phyloP scores from a whole-genome alignment of 2,329 filamentous ascomycete genomes.

The Clarireedia homoeocarpa region DNA sequence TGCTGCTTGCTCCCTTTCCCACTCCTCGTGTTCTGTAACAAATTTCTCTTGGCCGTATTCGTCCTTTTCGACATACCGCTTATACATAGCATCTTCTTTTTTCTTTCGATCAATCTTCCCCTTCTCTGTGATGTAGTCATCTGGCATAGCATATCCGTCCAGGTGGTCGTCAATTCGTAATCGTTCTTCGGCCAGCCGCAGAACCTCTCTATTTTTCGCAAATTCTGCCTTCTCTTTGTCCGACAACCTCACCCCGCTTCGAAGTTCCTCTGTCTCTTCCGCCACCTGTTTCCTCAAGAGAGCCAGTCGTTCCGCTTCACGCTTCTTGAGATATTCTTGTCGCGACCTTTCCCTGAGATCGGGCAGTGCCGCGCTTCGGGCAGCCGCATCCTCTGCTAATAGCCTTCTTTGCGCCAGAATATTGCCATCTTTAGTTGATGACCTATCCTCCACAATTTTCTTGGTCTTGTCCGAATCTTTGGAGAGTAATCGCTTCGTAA shows the following conservation, averaged over 20 bases:
- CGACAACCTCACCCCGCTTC: constrained; percentile 66
- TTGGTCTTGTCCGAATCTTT: constrained; percentile 66
- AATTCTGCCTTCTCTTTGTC: constrained; percentile 68
- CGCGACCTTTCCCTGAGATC: constrained; percentile 78
- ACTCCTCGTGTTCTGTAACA: constrained; percentile 90
- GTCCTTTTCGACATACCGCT: constrained; percentile 80
- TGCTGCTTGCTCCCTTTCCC: constrained; percentile 82
- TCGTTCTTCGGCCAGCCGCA: constrained; percentile 72
- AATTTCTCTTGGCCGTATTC: constrained; percentile 83
- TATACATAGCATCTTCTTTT: constrained; percentile 86
- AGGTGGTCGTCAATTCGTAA: constrained; percentile 82
- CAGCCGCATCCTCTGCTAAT: constrained; percentile 58
- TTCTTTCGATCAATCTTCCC: constrained; percentile 80
- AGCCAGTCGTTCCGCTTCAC: constrained; percentile 77
- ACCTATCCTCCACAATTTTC: constrained; percentile 55
- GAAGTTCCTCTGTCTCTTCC: constrained; percentile 76
- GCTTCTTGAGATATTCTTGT: constrained; percentile 89
- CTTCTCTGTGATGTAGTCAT: constrained; percentile 91
- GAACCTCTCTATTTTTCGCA: constrained; percentile 74
- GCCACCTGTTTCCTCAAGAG: constrained; percentile 84
- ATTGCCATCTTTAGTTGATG: constrained; percentile 45
- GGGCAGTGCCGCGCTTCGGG: constrained; percentile 63
- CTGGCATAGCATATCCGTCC: constrained; percentile 87
- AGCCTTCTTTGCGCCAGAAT: constrained; percentile 53
- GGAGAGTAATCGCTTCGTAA: constrained; percentile 65